Base-by-base conservation (phyloP, 306 rosid species). In the Cucumis cinereus region DNA sequence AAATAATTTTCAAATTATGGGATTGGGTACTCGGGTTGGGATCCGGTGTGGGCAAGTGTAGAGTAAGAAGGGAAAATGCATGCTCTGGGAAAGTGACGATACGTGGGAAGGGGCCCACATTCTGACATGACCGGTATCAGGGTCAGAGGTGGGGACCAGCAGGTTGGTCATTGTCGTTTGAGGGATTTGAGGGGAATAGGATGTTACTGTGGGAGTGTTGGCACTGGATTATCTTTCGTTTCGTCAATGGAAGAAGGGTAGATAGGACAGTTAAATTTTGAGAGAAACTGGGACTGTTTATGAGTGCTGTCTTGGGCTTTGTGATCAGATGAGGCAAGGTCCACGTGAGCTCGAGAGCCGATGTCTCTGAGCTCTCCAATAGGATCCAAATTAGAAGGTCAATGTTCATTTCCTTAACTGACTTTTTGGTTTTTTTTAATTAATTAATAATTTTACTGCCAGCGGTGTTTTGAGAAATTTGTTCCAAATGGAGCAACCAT, bases 121-220 rank as follows among this genome's bases (percentile, higher is more conserved):
- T 28, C 63, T 20, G 68, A 19, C 63, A 20, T 22, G 30, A 35
- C 73, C 68, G 60, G 54, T 77, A 15, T 40, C 54, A 30, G 12
- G 47, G 63, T 79, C 78, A 43, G 68, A 12, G 3, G 58, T 85
- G 85, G 88, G 87, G 47, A 82, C 91, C 88, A 69, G 59, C 10
- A 11, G 24, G 24, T 33, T 68, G 78, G 86, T 81, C 66, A 36
- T 3, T 73, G 73, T 80, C 58, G 62, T 12, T 75, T 35, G 66
- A 19, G 12, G 17, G 73, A 75, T 28, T 66, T 49, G 5, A 62
- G 62, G 22, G 10, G 60, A 41, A 56, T 66, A 63, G 3, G 45
- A 20, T 47, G 17, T 45, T 47, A 77, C 81, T 59, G 61, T 56
- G 79, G 70, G 61, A 6, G 22, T 54, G 79, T 54, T 8, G 12